Conservation (phyloP, 345 rosid genomes). For the Citrus trifoliata region DNA sequence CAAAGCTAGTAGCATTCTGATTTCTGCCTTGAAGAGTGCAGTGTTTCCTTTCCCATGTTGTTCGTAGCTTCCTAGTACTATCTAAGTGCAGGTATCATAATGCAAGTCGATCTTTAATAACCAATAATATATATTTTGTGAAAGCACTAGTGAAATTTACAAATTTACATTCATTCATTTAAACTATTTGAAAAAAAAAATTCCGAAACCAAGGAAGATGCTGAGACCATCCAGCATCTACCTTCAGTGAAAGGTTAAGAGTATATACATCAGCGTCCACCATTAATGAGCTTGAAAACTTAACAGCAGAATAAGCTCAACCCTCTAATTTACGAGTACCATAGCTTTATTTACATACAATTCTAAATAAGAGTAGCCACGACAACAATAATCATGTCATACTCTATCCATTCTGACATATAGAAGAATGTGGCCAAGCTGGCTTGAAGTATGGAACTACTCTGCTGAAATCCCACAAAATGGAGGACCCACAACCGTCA, state of each 20-base stretch:
- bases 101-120: no score
- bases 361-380: background rate
- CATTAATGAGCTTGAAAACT: background rate
- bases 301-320: background rate
- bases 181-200: no score
- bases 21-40: background rate
- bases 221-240: background rate
- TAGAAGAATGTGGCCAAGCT: constrained; percentile 48
- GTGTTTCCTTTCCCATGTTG: background rate
- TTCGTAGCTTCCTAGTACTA: constrained; percentile 1
- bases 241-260: background rate
- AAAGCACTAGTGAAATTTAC: no score
- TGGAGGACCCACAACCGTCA: constrained; percentile 45
- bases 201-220: background rate
- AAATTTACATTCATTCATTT: no score
- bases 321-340: background rate
- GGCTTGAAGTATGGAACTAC: constrained; percentile 51
- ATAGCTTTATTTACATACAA: background rate
- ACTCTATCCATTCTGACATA: background rate
- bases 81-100: background rate
- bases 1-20: constrained; percentile 4
- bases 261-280: background rate
- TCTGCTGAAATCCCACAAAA: constrained; percentile 48
- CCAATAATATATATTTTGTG: no score
- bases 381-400: background rate